Evolutionary conservation across 1,284 basidiomycete species (phyloP).

Genomic region (Neonothopanus nambi): DNA sequence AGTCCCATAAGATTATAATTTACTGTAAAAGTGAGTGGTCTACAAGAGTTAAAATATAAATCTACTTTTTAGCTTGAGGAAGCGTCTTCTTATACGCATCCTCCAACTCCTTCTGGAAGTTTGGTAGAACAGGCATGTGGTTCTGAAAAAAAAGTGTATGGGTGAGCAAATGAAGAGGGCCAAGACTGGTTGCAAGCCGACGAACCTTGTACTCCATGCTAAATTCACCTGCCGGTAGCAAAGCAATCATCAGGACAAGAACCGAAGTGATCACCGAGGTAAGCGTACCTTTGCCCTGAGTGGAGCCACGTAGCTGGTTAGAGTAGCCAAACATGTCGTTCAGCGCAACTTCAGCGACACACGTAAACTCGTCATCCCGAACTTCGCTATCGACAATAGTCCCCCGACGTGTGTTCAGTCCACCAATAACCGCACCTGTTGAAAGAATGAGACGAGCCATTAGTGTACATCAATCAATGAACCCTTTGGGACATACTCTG

Average conservation of each 20-base stretch:
- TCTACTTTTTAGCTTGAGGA: conserved; percentile 53
- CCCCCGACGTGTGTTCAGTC: conserved; percentile 90
- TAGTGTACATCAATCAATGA: background rate
- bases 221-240: conserved; percentile 62
- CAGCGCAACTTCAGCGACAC: conserved; percentile 88
- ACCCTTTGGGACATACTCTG: conserved; percentile 73
- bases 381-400: conserved; percentile 97
- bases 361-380: conserved; percentile 95
- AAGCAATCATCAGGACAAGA: background rate
- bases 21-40: no score
- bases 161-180: background rate
- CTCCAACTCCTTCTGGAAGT: conserved; percentile 83
- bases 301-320: conserved; percentile 87
- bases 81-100: conserved; percentile 62
- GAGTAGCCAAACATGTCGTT: conserved; percentile 99
- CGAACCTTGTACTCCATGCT: conserved; percentile 94
- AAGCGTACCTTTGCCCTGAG: conserved; percentile 86
- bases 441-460: conserved; percentile 4
- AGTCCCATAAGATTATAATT: no score
- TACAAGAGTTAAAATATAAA: no score
- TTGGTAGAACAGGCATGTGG: conserved; percentile 87
- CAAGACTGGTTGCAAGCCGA: conserved; percentile 12
- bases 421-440: conserved; percentile 85
- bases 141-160: conserved; percentile 39
- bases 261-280: background rate